These are phyloP conservation scores for Urtica urens DNA, from an alignment of 306 rosid species.

Conservation along the genomic window DNA sequence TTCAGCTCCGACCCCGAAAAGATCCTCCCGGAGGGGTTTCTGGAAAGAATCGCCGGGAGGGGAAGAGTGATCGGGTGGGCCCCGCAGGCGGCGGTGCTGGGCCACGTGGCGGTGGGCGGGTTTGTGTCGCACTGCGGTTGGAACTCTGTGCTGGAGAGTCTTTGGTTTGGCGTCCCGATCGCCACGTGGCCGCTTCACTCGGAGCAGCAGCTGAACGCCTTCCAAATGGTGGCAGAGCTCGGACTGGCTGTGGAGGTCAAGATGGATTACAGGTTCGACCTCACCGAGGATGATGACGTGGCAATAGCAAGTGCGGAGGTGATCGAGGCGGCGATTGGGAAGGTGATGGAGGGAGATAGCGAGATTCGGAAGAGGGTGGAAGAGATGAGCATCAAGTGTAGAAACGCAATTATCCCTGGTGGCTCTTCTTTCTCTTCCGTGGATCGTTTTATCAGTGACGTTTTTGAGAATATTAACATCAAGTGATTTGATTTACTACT, in stretches of 20 bases:
- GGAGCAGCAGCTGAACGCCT: slow-evolving; percentile 43
- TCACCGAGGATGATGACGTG: slow-evolving; percentile 25
- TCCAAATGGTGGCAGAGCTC: slow-evolving; percentile 39
- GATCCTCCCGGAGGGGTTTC: slow-evolving; percentile 45
- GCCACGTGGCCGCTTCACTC: slow-evolving; percentile 62
- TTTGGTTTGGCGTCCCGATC: slow-evolving; percentile 65
- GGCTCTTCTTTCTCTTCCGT: slow-evolving; percentile 28
- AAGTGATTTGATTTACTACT: no score
- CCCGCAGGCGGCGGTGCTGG: slow-evolving; percentile 42
- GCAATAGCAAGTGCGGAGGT: slow-evolving; percentile 35
- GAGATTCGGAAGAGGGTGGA: slow-evolving; percentile 31
- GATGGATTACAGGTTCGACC: slow-evolving; percentile 21
- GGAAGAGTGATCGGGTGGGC: slow-evolving; percentile 57
- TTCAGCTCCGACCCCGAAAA: slow-evolving; percentile 4
- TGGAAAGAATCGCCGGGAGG: slow-evolving; percentile 34
- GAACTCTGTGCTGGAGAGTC: slow-evolving; percentile 57
- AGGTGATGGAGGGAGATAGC: slow-evolving; percentile 24
- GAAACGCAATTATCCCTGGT: slow-evolving; percentile 21
- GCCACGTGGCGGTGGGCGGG: slow-evolving; percentile 40
- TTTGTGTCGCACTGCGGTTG: slow-evolving; percentile 67
- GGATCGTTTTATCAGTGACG: neutral
- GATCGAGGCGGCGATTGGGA: slow-evolving; percentile 30
- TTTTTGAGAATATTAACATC: neutral
- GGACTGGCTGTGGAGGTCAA: slow-evolving; percentile 36
- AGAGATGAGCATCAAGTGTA: slow-evolving; percentile 24